phyloP scores from a whole-genome alignment of 768 basidiomycete genomes.

The Pleurotus salmoneostramineus region DNA sequence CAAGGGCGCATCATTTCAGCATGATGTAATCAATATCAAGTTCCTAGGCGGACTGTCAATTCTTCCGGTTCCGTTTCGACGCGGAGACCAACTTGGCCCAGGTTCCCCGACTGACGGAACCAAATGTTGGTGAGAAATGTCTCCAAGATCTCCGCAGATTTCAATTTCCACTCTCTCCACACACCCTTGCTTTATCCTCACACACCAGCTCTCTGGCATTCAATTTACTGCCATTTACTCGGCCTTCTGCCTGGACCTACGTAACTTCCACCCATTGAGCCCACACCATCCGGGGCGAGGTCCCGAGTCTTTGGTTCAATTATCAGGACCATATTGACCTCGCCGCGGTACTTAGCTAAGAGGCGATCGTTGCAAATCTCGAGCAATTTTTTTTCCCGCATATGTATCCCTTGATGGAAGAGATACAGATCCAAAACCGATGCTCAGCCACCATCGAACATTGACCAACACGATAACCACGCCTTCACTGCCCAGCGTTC shows the following conservation, averaged over 20 bases:
- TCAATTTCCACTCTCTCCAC: not conserved
- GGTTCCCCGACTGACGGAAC: not conserved
- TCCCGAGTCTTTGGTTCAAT: not conserved
- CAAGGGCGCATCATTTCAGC: constrained; percentile 4
- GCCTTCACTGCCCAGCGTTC: not conserved
- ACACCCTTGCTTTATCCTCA: too few relatives aligned
- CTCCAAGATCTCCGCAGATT: not conserved
- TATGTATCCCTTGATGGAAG: not conserved
- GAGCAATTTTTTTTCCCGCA: too few relatives aligned
- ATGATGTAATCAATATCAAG: constrained; percentile 7
- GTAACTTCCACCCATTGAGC: not conserved
- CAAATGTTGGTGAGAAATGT: not conserved
- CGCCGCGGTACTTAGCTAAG: not conserved
- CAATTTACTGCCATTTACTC: not conserved
- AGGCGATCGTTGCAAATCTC: not conserved
- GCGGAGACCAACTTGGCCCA: not conserved
- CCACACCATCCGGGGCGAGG: not conserved
- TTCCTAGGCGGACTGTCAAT: not conserved
- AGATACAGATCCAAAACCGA: not conserved
- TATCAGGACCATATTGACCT: too few relatives aligned
- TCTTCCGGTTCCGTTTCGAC: constrained; percentile 4
- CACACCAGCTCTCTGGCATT: not conserved
- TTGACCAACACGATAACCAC: not conserved
- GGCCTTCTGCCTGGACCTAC: not conserved
- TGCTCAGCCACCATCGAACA: too few relatives aligned